These are phyloP conservation scores for Apiotrichum montevideense DNA, from an alignment of 1,284 basidiomycete genomes.

Conservation along the genomic window DNA sequence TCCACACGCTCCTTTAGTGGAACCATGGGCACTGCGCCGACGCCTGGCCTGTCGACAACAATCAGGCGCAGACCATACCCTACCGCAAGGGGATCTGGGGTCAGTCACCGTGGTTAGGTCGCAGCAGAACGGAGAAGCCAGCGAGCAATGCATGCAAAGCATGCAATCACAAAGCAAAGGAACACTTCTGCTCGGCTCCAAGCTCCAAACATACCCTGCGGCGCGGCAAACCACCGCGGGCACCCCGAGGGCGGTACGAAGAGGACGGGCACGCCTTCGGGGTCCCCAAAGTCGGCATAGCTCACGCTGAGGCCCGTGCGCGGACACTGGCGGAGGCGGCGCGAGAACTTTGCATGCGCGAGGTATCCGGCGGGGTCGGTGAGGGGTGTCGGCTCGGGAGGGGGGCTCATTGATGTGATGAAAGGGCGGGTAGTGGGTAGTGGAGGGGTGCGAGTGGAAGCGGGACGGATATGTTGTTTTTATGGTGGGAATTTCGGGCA, in stretches of 20 bases:
- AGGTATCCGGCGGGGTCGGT: conserved; percentile 35
- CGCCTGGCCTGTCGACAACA: conserved; percentile 39
- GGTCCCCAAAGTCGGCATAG: conserved; percentile 39
- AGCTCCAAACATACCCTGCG: conserved; percentile 26
- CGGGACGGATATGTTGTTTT: too few relatives aligned
- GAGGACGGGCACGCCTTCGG: conserved; percentile 33
- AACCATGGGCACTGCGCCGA: conserved; percentile 35
- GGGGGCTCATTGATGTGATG: too few relatives aligned
- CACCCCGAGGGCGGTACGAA: conserved; percentile 39
- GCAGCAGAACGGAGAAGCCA: too few relatives aligned
- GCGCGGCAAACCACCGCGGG: conserved; percentile 39
- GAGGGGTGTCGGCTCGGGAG: conserved; percentile 17
- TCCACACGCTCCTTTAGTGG: conserved; percentile 31
- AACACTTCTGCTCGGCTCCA: too few relatives aligned
- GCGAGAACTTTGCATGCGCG: conserved; percentile 30
- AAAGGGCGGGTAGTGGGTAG: too few relatives aligned
- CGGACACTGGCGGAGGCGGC: conserved; percentile 28
- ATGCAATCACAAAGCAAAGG: too few relatives aligned
- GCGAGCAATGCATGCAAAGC: too few relatives aligned
- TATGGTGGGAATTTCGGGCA: too few relatives aligned
- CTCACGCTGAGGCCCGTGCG: conserved; percentile 33
- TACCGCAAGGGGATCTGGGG: conserved; percentile 34
- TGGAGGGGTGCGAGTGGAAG: too few relatives aligned
- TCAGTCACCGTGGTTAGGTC: not conserved
- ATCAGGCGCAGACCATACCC: conserved; percentile 37